phyloP scores from a whole-genome alignment of 176 grass and related monocot species.

The Carex scoparia region DNA sequence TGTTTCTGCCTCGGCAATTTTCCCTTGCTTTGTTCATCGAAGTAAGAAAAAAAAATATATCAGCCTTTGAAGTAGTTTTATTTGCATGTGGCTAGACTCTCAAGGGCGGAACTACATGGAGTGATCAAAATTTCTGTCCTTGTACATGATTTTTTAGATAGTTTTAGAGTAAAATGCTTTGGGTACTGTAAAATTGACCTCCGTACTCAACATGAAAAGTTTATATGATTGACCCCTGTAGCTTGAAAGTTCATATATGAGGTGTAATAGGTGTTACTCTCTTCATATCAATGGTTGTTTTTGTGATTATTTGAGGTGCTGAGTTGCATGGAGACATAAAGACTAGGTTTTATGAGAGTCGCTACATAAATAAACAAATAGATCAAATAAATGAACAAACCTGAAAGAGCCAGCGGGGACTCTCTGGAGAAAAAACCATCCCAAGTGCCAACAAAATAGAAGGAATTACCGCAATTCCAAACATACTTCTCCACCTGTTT shows the following conservation, averaged over 20 bases:
- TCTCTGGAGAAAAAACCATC: constrained; percentile 96
- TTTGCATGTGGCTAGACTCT: background rate
- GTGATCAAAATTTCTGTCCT: too few species aligned
- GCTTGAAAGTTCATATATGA: too few species aligned
- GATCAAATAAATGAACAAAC: constrained; percentile 32
- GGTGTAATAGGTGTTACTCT: background rate
- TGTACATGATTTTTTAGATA: too few species aligned
- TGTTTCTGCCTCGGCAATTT: constrained; percentile 74
- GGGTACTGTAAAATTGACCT: too few species aligned
- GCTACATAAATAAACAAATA: background rate
- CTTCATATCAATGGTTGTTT: background rate
- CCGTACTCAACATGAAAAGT: too few species aligned
- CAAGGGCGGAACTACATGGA: too few species aligned
- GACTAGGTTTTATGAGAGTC: background rate
- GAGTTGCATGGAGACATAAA: background rate
- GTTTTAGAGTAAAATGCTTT: too few species aligned
- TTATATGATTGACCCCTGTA: too few species aligned
- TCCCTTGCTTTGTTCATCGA: constrained; percentile 74
- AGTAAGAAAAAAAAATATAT: constrained; percentile 1
- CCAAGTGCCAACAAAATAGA: constrained; percentile 82
- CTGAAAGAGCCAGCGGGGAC: constrained; percentile 99
- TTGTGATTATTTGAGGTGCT: background rate
- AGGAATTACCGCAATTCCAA: constrained; percentile 66
- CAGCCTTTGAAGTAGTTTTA: background rate
- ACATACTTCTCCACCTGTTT: constrained; percentile 99